Percentiles rank a stretch among this genome's conserved stretches.
Evolutionary conservation across 768 basidiomycete species (phyloP).

Genomic region (Rhodotorula toruloides): DNA sequence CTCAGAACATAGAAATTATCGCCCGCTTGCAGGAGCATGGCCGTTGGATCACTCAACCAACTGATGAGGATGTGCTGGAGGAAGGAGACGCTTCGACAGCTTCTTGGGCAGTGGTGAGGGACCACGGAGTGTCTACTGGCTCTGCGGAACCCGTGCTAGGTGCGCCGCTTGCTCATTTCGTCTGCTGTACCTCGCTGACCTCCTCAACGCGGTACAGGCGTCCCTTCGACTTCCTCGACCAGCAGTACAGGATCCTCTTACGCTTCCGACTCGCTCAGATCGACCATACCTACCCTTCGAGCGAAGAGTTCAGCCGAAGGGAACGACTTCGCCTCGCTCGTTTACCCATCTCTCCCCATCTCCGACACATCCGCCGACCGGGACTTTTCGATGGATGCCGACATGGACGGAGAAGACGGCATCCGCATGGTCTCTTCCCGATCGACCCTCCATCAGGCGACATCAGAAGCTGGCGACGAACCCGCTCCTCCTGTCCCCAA

Average conservation of each 20-base stretch:
- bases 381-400: neutral
- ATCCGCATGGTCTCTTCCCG: constrained; percentile 11
- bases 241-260: neutral
- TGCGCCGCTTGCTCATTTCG: neutral
- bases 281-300: neutral
- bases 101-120: neutral
- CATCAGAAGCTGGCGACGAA: neutral
- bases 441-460: neutral
- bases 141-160: constrained; percentile 3
- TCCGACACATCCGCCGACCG: too few relatives aligned
- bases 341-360: neutral
- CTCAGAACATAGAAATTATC: constrained; percentile 20
- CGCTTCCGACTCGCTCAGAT: neutral
- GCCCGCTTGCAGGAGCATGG: constrained; percentile 2
- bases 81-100: neutral
- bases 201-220: too few relatives aligned
- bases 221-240: neutral
- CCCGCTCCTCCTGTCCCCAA: neutral
- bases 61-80: neutral
- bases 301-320: too few relatives aligned
- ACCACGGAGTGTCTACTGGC: neutral
- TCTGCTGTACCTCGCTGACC: too few relatives aligned
- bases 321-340: too few relatives aligned
- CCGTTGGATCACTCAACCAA: neutral
- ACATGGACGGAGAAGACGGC: neutral